Evolutionary conservation across 2,329 filamentous ascomycete genomes (phyloP).

Genomic region (Colletotrichum zoysiae): DNA sequence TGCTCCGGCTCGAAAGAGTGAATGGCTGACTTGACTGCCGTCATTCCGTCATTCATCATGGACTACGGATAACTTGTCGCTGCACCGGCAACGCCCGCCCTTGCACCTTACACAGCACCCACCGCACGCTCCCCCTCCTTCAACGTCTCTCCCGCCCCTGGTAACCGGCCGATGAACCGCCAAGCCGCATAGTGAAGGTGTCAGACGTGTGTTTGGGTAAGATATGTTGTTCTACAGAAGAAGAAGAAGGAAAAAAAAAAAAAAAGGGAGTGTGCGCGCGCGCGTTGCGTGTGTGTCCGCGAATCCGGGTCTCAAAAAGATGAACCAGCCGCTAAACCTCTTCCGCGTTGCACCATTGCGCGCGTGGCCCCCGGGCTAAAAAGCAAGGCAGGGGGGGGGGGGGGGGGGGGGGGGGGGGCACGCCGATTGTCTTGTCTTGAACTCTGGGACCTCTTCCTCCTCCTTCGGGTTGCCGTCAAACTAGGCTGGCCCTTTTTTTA

Average conservation of each 20-base stretch:
- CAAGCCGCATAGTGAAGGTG: conserved; percentile 18
- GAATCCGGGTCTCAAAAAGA: not conserved
- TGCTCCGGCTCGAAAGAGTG: not conserved
- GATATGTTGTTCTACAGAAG: not conserved
- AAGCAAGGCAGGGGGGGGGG: too few species aligned
- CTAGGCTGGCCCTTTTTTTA: not conserved
- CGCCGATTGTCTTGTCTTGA: not conserved
- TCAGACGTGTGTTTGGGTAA: not conserved
- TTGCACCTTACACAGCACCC: not conserved
- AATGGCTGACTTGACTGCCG: not conserved
- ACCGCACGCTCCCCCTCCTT: conserved; percentile 19
- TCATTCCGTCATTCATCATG: not conserved
- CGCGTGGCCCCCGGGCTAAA: not conserved
- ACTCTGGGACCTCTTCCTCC: not conserved
- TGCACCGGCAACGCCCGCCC: not conserved
- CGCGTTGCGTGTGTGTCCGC: too few species aligned
- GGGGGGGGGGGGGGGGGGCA: too few species aligned
- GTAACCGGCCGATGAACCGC: conserved; percentile 10
- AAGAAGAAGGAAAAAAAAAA: too few species aligned
- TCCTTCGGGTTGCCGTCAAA: not conserved
- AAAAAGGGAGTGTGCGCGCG: too few species aligned
- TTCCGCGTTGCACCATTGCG: conserved; percentile 6
- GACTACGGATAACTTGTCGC: not conserved
- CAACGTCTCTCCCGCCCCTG: not conserved
- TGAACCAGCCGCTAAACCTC: not conserved